These are phyloP conservation scores for Penicillium brasilianum DNA, from an alignment of 2,329 filamentous ascomycete species.

Conservation along the genomic window DNA sequence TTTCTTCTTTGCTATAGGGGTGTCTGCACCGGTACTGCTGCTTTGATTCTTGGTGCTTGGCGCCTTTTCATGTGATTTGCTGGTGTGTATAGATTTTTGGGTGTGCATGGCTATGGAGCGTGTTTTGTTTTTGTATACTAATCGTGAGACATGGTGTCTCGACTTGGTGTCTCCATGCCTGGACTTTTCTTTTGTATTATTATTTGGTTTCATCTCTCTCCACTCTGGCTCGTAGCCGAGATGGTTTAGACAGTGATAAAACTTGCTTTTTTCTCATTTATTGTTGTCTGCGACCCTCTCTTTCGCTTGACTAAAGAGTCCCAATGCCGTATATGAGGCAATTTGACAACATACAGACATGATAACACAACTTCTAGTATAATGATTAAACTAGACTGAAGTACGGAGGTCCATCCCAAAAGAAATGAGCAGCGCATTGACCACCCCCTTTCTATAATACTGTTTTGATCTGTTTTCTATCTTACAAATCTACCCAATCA, in stretches of 20 bases:
- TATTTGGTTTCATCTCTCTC: slow-evolving; percentile 18
- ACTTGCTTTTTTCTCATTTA: neutral
- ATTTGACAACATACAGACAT: neutral
- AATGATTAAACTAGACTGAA: no score
- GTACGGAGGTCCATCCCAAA: no score
- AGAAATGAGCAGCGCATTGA: no score
- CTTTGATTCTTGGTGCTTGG: slow-evolving; percentile 70
- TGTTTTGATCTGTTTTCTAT: no score
- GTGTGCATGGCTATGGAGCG: slow-evolving; percentile 31
- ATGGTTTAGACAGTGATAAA: slow-evolving; percentile 4
- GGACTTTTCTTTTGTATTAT: slow-evolving; percentile 22
- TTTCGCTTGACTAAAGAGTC: neutral
- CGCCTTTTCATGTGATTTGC: slow-evolving; percentile 63
- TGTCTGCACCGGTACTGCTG: slow-evolving; percentile 69
- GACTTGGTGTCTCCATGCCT: slow-evolving; percentile 9
- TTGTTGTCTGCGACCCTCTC: neutral
- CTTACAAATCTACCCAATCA: no score
- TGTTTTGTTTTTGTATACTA: slow-evolving; percentile 11
- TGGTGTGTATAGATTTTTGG: slow-evolving; percentile 5
- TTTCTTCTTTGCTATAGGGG: slow-evolving; percentile 50
- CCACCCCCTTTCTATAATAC: no score
- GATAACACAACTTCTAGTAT: no score
- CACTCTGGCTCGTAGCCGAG: slow-evolving; percentile 7
- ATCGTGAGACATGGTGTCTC: slow-evolving; percentile 16
- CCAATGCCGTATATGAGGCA: neutral